Conservation (phyloP, 1,284 basidiomycete genomes). For the Boletellus deceptivus region DNA sequence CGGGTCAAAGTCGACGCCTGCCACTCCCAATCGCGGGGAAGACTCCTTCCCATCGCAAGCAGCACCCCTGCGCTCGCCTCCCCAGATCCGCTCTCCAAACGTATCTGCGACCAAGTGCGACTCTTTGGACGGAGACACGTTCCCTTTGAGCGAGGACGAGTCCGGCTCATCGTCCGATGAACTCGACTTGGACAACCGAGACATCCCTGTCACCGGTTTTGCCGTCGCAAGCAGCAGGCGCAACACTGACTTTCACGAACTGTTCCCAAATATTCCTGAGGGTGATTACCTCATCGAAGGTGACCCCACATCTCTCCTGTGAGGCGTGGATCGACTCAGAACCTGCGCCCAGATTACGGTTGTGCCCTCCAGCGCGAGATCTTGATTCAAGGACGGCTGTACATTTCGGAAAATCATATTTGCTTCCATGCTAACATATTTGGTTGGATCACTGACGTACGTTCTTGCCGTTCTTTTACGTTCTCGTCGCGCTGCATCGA, state of each 20-base stretch:
- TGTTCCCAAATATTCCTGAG: conserved; percentile 88
- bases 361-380: conserved; percentile 97
- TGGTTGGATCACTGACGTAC: conserved; percentile 95
- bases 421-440: conserved; percentile 99
- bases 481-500: background rate
- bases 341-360: conserved; percentile 77
- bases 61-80: conserved; percentile 8
- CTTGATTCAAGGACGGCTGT: conserved; percentile 91
- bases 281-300: conserved; percentile 99
- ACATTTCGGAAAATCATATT: conserved; percentile 97
- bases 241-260: conserved; percentile 93
- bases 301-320: conserved; percentile 35
- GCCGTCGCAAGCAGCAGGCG: conserved; percentile 95
- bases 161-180: conserved; percentile 41
- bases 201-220: conserved; percentile 87
- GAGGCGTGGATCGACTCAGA: conserved; percentile 2
- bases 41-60: conserved; percentile 1
- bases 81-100: conserved; percentile 18
- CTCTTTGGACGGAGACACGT: conserved; percentile 29
- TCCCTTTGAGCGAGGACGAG: conserved; percentile 29
- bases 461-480: conserved; percentile 31
- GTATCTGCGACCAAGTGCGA: conserved; percentile 21
- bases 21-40: conserved; percentile 3
- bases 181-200: conserved; percentile 60
- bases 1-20: conserved; percentile 17